Conservation (phyloP, 202 grass and related monocot genomes). For the Zizania palustris region DNA sequence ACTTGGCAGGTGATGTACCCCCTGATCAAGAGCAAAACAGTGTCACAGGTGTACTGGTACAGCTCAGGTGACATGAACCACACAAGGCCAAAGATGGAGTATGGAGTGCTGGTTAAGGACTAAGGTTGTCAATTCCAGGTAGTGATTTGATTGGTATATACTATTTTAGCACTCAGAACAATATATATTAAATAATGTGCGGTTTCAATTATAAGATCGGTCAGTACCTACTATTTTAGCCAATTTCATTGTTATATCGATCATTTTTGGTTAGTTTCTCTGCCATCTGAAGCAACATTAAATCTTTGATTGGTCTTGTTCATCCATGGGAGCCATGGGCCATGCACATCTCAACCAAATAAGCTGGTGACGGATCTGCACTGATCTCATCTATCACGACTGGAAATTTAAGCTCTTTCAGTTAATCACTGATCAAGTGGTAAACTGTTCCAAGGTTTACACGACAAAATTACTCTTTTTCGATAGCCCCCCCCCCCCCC, state of each 20-base stretch:
- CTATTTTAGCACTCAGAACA: no score
- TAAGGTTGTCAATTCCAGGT: no score
- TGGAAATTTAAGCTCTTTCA: neutral
- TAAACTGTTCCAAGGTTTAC: neutral
- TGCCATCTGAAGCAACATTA: no score
- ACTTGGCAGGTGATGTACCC: neutral
- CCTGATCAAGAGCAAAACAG: conserved; percentile 28
- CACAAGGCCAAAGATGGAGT: conserved; percentile 26
- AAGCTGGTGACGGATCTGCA: no score
- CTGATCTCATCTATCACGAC: no score
- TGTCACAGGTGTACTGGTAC: neutral
- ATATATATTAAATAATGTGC: no score
- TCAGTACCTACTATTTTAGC: no score
- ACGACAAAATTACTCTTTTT: neutral
- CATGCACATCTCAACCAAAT: neutral
- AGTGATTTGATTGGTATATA: no score
- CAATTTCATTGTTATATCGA: no score
- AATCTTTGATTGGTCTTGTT: conserved; percentile 34
- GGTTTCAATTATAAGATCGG: no score
- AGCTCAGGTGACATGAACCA: conserved; percentile 38
- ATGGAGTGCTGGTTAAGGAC: no score
- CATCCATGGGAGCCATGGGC: conserved; percentile 6
- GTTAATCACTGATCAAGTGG: neutral
- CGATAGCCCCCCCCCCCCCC: neutral
- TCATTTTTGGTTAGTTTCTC: no score